These are phyloP conservation scores for Pluteus cervinus DNA, from an alignment of 768 basidiomycete species.

Conservation along the genomic window DNA sequence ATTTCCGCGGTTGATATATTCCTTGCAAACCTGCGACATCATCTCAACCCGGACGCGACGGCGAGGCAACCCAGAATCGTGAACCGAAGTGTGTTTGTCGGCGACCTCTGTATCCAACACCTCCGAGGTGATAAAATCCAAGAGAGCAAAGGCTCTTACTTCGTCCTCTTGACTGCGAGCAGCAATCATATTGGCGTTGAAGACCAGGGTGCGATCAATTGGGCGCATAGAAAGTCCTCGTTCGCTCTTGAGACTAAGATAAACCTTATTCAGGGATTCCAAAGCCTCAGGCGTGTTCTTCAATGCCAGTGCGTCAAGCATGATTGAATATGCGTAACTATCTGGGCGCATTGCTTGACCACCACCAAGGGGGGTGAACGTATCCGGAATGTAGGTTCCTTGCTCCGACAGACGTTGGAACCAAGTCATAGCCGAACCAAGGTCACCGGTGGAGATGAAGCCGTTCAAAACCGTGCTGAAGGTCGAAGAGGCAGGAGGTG, in stretches of 20 bases:
- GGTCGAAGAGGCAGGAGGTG: conserved; percentile 55
- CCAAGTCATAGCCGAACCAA: conserved; percentile 63
- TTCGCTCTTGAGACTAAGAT: conserved; percentile 29
- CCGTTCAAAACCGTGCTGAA: conserved; percentile 60
- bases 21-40: conserved; percentile 19
- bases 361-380: conserved; percentile 34
- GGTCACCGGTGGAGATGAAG: conserved; percentile 58
- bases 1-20: conserved; percentile 23
- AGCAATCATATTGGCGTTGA: conserved; percentile 31
- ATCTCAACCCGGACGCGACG: conserved; percentile 11
- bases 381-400: conserved; percentile 21
- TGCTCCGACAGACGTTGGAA: conserved; percentile 57
- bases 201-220: conserved; percentile 36
- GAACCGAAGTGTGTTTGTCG: too few species aligned
- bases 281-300: conserved; percentile 46
- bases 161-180: conserved; percentile 11
- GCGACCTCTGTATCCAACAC: too few species aligned
- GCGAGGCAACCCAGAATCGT: conserved; percentile 18
- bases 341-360: conserved; percentile 47
- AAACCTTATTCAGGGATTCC: conserved; percentile 52
- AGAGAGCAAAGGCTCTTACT: too few species aligned
- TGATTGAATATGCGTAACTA: conserved; percentile 45
- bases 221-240: conserved; percentile 24
- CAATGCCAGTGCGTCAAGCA: conserved; percentile 51
- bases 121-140: too few species aligned